Evolutionary conservation across 305 asterid species (phyloP).

Genomic region (Lippia alba): DNA sequence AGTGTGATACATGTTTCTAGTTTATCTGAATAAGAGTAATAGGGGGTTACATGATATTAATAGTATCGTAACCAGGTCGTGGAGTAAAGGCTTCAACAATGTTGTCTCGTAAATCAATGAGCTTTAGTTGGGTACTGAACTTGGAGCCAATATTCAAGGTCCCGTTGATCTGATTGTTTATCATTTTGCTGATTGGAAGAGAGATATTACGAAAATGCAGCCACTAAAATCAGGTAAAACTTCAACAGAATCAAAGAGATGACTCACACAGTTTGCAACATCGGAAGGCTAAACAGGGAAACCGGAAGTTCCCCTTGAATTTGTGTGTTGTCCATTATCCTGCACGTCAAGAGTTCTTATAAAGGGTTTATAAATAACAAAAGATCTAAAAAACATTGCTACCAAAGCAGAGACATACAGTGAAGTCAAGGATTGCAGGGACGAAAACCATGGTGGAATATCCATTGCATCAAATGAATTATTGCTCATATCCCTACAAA

Average conservation of each 20-base stretch:
- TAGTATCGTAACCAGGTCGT: slow-evolving; percentile 33
- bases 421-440: slow-evolving; percentile 60
- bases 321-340: slow-evolving; percentile 58
- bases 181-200: slow-evolving; percentile 52
- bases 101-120: slow-evolving; percentile 69
- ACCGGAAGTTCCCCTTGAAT: slow-evolving; percentile 60
- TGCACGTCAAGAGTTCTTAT: slow-evolving; percentile 34
- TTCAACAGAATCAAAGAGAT: not conserved
- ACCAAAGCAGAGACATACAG: slow-evolving; percentile 45
- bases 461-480: slow-evolving; percentile 62
- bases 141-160: slow-evolving; percentile 56
- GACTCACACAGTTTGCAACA: slow-evolving; percentile 70
- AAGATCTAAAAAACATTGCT: too few species aligned
- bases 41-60: slow-evolving; percentile 59
- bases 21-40: slow-evolving; percentile 1
- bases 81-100: slow-evolving; percentile 41
- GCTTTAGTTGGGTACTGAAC: slow-evolving; percentile 54
- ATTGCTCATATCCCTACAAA: slow-evolving; percentile 83
- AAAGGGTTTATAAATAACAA: not conserved
- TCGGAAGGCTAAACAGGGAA: slow-evolving; percentile 51
- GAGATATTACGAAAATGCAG: slow-evolving; percentile 6
- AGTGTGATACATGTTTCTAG: too few species aligned
- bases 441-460: slow-evolving; percentile 65
- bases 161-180: slow-evolving; percentile 66
- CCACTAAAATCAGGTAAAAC: not conserved